Conservation (phyloP, 441 rosid genomes). For the Breynia disticha region DNA sequence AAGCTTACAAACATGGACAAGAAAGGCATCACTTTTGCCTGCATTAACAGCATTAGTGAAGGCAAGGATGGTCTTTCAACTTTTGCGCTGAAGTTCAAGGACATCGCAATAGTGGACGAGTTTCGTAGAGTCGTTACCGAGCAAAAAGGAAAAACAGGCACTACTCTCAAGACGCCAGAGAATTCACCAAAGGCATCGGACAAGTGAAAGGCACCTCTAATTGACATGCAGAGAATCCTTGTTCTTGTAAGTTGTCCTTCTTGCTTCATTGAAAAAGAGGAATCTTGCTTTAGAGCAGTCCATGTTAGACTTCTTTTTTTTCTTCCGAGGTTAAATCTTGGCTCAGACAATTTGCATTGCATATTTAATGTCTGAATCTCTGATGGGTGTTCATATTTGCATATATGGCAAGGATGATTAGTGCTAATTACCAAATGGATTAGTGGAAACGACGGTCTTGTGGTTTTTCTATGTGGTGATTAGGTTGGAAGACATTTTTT, state of each 20-base stretch:
- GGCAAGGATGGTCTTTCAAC: conserved; percentile 56
- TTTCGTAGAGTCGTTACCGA: conserved; percentile 43
- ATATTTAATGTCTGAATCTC: too few relatives aligned
- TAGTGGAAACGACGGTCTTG: too few relatives aligned
- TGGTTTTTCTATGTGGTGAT: too few relatives aligned
- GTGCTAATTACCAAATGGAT: too few relatives aligned
- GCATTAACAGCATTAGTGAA: conserved; percentile 58
- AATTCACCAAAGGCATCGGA: conserved; percentile 59
- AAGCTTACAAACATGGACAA: conserved; percentile 85
- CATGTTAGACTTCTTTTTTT: too few relatives aligned
- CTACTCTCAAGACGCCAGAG: conserved; percentile 65
- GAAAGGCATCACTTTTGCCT: conserved; percentile 80
- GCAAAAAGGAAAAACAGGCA: conserved; percentile 38
- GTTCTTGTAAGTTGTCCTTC: background rate
- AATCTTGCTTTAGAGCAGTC: background rate
- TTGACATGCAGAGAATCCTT: background rate
- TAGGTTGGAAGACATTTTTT: too few relatives aligned
- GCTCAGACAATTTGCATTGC: too few relatives aligned
- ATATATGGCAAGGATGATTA: too few relatives aligned
- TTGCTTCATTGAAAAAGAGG: background rate
- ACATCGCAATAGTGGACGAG: conserved; percentile 45
- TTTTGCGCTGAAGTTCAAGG: conserved; percentile 79
- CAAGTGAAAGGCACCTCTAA: conserved; percentile 21
- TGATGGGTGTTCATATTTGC: too few relatives aligned
- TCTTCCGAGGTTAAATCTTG: too few relatives aligned